phyloP scores from a whole-genome alignment of 2,329 filamentous ascomycete genomes.

The Colletotrichum destructivum region DNA sequence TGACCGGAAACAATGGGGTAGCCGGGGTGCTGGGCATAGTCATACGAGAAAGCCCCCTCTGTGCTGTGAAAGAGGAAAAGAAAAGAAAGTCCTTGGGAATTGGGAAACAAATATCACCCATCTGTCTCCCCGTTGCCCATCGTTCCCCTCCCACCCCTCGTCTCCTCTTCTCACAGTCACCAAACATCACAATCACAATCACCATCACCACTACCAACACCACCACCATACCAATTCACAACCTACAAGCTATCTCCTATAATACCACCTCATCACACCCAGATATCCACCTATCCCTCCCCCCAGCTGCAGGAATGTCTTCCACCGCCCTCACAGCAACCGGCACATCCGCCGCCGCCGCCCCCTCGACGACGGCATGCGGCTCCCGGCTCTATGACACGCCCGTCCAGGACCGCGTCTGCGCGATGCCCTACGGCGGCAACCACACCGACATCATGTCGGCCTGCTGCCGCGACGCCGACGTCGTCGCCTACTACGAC shows the following conservation, averaged over 20 bases:
- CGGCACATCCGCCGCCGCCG: slow-evolving; percentile 17
- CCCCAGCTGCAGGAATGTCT: slow-evolving; percentile 19
- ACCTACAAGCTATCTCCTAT: not conserved
- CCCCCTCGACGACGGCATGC: slow-evolving; percentile 15
- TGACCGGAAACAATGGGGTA: slow-evolving; percentile 30
- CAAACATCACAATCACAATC: too few relatives aligned
- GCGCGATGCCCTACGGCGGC: slow-evolving; percentile 57
- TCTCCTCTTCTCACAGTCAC: not conserved
- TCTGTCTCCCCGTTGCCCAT: not conserved
- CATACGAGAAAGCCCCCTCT: not conserved
- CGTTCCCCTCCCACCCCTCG: too few relatives aligned
- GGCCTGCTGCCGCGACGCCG: slow-evolving; percentile 61
- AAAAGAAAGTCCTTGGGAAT: not conserved
- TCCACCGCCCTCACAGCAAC: slow-evolving; percentile 22
- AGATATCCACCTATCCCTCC: not conserved
- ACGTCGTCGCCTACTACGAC: slow-evolving; percentile 61
- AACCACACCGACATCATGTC: slow-evolving; percentile 61
- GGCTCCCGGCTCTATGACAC: slow-evolving; percentile 55
- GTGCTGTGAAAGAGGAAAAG: not conserved
- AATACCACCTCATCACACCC: too few relatives aligned
- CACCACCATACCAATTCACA: not conserved
- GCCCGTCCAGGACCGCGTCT: slow-evolving; percentile 60
- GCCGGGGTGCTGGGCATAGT: not conserved
- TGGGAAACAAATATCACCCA: not conserved
- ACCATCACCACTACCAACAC: not conserved